Base-by-base conservation (phyloP, 2,329 filamentous ascomycete species). In the Myriosclerotinia duriaeana region DNA sequence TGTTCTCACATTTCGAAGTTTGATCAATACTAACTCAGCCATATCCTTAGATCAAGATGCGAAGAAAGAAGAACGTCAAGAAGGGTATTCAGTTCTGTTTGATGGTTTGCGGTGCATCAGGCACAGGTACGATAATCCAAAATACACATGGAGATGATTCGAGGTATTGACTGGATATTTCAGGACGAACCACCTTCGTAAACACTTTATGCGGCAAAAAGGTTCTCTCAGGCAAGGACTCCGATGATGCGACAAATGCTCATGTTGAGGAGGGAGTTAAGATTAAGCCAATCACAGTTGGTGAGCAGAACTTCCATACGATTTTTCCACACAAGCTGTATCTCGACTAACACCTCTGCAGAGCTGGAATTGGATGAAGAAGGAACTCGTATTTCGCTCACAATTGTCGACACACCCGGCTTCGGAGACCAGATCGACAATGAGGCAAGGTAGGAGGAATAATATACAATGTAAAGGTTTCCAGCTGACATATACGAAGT, bases 361-460 rank as follows among this genome's bases (percentile, higher is more conserved):
- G 93, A 97, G 81, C 86, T 96, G 72, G 94, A 98, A 80, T 84
- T 99, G 77, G 95, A 99, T 74, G 95, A 99, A 82, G 95, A 99
- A 82, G 95, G 95, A 77, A 98, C 95, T 66, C 92, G 95, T 74
- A 97, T 99, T 79, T 97, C 93, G 66, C 84, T 99, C 78, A 99
- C 95, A 76, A 97, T 99, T 76, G 95, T 99, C 76, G 95, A 99
- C 79, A 99, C 95, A 63, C 95, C 95, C 70, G 95, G 95, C 70
- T 99, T 99, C 75, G 95, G 95, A 78, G 95, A 99, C 81, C 93
- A 96, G 83, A 96, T 99, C 78, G 95, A 99, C 83, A 99, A 99
- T 79, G 95, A 99, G 84, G 92, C 93, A 77, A 96, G 93, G 91
- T 93, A 85, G 75, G 81, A 65, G 34, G 38, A 61, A 36, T 63